Percentiles rank a stretch among this genome's conserved stretches.
Conservation (phyloP, 371 early-diverging fungal species). For the Rhizomucor miehei region DNA sequence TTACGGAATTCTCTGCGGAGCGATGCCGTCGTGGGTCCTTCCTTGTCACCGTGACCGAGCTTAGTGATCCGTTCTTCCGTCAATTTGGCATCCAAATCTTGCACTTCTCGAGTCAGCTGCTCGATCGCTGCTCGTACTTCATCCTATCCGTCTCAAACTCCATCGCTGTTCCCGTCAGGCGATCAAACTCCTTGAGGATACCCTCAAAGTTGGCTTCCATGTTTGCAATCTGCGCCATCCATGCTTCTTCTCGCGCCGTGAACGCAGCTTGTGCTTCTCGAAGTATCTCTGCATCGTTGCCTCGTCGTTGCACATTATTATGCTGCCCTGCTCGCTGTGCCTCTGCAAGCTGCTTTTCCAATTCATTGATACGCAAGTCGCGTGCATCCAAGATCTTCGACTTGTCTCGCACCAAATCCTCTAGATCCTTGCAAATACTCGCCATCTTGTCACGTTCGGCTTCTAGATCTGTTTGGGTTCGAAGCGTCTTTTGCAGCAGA, state of each 20-base stretch:
- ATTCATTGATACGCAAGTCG: conserved; percentile 30
- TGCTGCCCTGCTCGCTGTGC: conserved; percentile 1
- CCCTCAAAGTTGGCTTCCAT: conserved; percentile 57
- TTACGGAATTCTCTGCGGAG: conserved; percentile 60
- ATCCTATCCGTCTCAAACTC: conserved; percentile 50
- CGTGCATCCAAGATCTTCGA: conserved; percentile 34
- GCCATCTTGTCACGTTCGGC: conserved; percentile 29
- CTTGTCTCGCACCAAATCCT: conserved; percentile 40
- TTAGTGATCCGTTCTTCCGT: conserved; percentile 37
- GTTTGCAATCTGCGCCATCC: conserved; percentile 37
- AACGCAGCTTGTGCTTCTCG: conserved; percentile 30
- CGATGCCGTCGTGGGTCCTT: conserved; percentile 46
- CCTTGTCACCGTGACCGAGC: conserved; percentile 17
- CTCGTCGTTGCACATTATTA: background rate
- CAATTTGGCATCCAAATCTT: conserved; percentile 31
- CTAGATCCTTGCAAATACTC: conserved; percentile 34
- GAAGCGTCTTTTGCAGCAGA: conserved; percentile 29
- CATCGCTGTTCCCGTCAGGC: conserved; percentile 50
- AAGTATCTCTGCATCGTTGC: conserved; percentile 5
- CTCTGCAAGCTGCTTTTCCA: conserved; percentile 24
- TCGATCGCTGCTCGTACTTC: conserved; percentile 47
- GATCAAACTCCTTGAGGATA: conserved; percentile 54
- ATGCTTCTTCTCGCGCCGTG: conserved; percentile 35
- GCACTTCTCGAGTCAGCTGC: conserved; percentile 24
- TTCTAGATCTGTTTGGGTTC: conserved; percentile 22